Conservation (phyloP, 2,329 filamentous ascomycete species). For the Arthrinium puccinioides region DNA sequence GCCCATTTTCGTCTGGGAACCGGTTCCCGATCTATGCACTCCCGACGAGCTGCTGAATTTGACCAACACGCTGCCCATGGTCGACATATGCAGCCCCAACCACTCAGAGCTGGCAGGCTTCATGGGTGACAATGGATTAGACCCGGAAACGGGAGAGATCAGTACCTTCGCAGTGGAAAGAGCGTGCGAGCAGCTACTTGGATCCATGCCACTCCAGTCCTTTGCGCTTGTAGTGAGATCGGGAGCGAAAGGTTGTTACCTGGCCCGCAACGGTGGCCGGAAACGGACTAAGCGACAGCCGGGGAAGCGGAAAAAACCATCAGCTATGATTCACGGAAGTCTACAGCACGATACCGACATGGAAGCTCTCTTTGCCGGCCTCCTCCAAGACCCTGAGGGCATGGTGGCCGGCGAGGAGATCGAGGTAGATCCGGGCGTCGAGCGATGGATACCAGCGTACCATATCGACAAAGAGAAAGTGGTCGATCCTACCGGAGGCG, state of each 20-base stretch:
- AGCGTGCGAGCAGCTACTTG: conserved; percentile 55
- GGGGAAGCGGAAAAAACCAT: conserved; percentile 33
- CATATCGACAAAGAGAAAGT: conserved; percentile 51
- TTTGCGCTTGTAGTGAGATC: conserved; percentile 63
- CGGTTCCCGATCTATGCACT: conserved; percentile 80
- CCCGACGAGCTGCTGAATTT: conserved; percentile 60
- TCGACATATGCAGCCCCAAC: conserved; percentile 70
- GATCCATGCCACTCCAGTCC: conserved; percentile 56
- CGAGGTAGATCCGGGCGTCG: conserved; percentile 56
- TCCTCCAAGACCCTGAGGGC: conserved; percentile 47
- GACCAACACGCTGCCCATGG: conserved; percentile 53
- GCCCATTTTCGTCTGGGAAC: conserved; percentile 89
- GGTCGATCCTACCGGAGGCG: conserved; percentile 89
- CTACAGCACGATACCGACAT: conserved; percentile 55
- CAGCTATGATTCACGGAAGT: conserved; percentile 37
- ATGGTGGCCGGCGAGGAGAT: conserved; percentile 49
- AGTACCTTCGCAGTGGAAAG: conserved; percentile 46
- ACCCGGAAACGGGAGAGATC: conserved; percentile 47
- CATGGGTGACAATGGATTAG: conserved; percentile 58
- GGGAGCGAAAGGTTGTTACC: conserved; percentile 65
- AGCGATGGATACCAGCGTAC: conserved; percentile 74
- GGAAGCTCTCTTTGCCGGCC: conserved; percentile 52
- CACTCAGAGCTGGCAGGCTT: conserved; percentile 82
- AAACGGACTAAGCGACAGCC: conserved; percentile 27
- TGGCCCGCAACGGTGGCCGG: conserved; percentile 50